These are phyloP conservation scores for Saccharum officinarum DNA, from an alignment of 176 grass and related monocot genomes.

Conservation along the genomic window DNA sequence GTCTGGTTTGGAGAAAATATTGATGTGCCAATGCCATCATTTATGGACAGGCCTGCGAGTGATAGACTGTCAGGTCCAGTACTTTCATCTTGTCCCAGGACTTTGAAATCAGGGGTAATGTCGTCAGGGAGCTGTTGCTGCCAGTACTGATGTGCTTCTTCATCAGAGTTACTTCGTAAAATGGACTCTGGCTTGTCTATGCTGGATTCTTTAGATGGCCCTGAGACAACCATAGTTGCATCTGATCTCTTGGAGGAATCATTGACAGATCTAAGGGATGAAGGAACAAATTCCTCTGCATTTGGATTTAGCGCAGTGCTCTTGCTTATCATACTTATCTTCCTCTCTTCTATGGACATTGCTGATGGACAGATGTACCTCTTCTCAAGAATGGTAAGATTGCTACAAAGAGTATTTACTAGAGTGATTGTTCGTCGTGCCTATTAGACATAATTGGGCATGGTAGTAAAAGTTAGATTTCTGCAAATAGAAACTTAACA, in stretches of 20 bases:
- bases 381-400: constrained; percentile 19
- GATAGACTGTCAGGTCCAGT: constrained; percentile 63
- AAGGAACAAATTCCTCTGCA: constrained; percentile 97
- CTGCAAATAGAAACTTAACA: constrained; percentile 19
- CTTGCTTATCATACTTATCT: constrained; percentile 68
- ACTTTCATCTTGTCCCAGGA: constrained; percentile 69
- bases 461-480: constrained; percentile 30
- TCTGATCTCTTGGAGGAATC: constrained; percentile 55
- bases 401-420: not conserved
- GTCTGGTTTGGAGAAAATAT: constrained; percentile 61
- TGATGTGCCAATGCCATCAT: constrained; percentile 58
- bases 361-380: constrained; percentile 18
- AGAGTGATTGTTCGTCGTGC: constrained; percentile 36
- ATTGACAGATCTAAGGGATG: constrained; percentile 69
- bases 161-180: constrained; percentile 69
- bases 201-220: constrained; percentile 47
- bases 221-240: constrained; percentile 38
- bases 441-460: constrained; percentile 38
- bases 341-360: constrained; percentile 56
- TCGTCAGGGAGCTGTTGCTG: constrained; percentile 89
- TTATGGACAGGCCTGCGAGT: constrained; percentile 69
- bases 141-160: constrained; percentile 90
- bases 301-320: constrained; percentile 82
- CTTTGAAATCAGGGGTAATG: constrained; percentile 89
- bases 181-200: constrained; percentile 53